Conservation (phyloP, 352 stramenopile species). For the Pythium phragmiticola region DNA sequence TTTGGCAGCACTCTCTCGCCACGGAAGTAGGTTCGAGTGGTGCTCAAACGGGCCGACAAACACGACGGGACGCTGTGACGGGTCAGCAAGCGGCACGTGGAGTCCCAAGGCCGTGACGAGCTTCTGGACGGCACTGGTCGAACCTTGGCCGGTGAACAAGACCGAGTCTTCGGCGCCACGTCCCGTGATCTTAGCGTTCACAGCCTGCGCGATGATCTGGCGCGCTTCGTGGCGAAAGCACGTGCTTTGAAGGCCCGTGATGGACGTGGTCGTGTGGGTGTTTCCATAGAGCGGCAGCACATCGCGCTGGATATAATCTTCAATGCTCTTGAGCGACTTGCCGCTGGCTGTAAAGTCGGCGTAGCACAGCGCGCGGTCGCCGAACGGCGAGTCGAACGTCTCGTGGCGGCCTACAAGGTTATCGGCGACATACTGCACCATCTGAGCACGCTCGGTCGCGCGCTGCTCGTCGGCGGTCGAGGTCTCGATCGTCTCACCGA, state of each 20-base stretch:
- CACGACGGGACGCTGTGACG: conserved; percentile 59
- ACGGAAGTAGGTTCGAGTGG: conserved; percentile 95
- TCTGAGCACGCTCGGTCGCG: conserved; percentile 21
- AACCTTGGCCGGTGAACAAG: conserved; percentile 88
- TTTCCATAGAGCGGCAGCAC: conserved; percentile 94
- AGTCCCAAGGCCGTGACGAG: conserved; percentile 55
- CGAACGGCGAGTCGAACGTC: conserved; percentile 46
- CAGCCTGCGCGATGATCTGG: conserved; percentile 87
- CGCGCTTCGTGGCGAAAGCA: conserved; percentile 91
- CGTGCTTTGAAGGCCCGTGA: conserved; percentile 62
- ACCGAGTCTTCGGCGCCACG: conserved; percentile 89
- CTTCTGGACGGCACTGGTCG: conserved; percentile 71
- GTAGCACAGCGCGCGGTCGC: conserved; percentile 67
- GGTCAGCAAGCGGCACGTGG: conserved; percentile 20
- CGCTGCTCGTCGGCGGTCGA: conserved; percentile 31
- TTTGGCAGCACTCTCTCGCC: conserved; percentile 84
- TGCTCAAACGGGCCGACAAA: conserved; percentile 93
- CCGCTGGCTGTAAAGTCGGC: conserved; percentile 91
- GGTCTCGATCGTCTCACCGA: conserved; percentile 37
- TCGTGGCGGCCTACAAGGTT: conserved; percentile 30
- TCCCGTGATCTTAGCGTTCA: conserved; percentile 74
- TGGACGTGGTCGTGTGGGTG: conserved; percentile 91
- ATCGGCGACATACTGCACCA: conserved; percentile 25
- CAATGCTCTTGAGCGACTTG: conserved; percentile 73
- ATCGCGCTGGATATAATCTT: conserved; percentile 75